A percentile compares a stretch with the other conserved stretches of the same genome.
Conservation (phyloP, 805 yeast genomes). For the Yarrowia keelungensis region DNA sequence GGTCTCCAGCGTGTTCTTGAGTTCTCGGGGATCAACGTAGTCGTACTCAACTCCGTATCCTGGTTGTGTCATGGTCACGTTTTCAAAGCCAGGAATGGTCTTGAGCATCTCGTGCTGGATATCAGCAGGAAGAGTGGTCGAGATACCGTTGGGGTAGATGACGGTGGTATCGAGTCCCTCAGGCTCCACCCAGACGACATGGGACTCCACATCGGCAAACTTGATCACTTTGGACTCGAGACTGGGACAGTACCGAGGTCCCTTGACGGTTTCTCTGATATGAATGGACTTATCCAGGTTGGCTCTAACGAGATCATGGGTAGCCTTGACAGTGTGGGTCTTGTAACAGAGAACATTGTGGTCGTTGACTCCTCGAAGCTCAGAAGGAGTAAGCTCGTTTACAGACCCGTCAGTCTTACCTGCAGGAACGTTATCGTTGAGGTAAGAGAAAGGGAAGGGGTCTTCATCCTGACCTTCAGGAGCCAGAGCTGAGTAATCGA, state of each 20-base stretch:
- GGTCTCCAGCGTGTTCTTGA: slow-evolving; percentile 79
- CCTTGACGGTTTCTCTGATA: slow-evolving; percentile 90
- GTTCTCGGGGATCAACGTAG: slow-evolving; percentile 91
- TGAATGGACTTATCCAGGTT: slow-evolving; percentile 87
- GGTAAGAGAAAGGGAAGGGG: slow-evolving; percentile 87
- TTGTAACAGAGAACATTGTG: slow-evolving; percentile 65
- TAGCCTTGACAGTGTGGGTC: slow-evolving; percentile 75
- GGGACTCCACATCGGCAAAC: slow-evolving; percentile 76
- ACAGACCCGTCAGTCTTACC: slow-evolving; percentile 43
- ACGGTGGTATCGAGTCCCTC: slow-evolving; percentile 87
- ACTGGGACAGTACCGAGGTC: slow-evolving; percentile 98
- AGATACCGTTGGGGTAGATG: slow-evolving; percentile 96
- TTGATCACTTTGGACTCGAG: slow-evolving; percentile 86
- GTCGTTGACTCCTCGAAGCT: slow-evolving; percentile 4
- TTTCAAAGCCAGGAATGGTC: slow-evolving; percentile 86
- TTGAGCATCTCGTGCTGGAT: slow-evolving; percentile 77
- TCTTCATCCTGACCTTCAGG: slow-evolving; percentile 81
- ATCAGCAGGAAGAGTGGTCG: slow-evolving; percentile 95
- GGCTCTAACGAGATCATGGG: slow-evolving; percentile 71
- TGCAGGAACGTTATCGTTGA: slow-evolving; percentile 69
- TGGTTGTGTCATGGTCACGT: slow-evolving; percentile 87
- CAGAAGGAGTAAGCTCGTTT: slow-evolving; percentile 52
- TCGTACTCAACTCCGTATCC: slow-evolving; percentile 99
- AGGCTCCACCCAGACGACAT: slow-evolving; percentile 94
- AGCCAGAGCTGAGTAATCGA: slow-evolving; percentile 68